A percentile compares a stretch with the other conserved stretches of the same genome.
Evolutionary conservation across 306 rosid species (phyloP).

Genomic region (Vigna angularis): DNA sequence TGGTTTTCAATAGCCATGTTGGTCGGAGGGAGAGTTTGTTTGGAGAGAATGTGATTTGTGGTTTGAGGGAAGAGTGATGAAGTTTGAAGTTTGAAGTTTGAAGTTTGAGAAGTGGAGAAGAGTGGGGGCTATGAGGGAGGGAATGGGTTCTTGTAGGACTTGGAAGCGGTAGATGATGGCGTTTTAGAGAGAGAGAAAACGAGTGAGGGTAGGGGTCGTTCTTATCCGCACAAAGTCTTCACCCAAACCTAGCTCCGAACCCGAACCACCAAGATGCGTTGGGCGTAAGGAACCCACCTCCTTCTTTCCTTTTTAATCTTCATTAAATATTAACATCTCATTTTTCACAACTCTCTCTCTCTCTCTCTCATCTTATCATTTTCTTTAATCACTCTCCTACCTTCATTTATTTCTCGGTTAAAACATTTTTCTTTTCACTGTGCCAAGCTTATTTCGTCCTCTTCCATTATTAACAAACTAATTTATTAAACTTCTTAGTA

Average conservation of each 20-base stretch:
- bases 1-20: slow-evolving; percentile 92
- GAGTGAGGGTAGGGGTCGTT: slow-evolving; percentile 56
- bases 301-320: slow-evolving; percentile 64
- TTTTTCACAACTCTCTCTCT: slow-evolving; percentile 55
- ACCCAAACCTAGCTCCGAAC: slow-evolving; percentile 64
- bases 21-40: slow-evolving; percentile 14
- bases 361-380: slow-evolving; percentile 62
- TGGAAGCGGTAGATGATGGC: slow-evolving; percentile 76
- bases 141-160: slow-evolving; percentile 78
- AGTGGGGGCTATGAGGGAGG: slow-evolving; percentile 59
- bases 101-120: slow-evolving; percentile 39
- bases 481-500: neutral
- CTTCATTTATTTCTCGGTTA: slow-evolving; percentile 27
- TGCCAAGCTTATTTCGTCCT: slow-evolving; percentile 37
- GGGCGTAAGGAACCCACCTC: slow-evolving; percentile 85
- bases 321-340: slow-evolving; percentile 58
- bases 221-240: slow-evolving; percentile 92
- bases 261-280: slow-evolving; percentile 67
- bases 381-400: neutral
- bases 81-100: slow-evolving; percentile 40
- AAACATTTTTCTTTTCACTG: slow-evolving; percentile 29
- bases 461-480: neutral
- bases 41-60: neutral
- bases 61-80: slow-evolving; percentile 19
- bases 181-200: slow-evolving; percentile 46